These are phyloP conservation scores for Pleurotus platypus DNA, from an alignment of 768 basidiomycete genomes.

Conservation along the genomic window DNA sequence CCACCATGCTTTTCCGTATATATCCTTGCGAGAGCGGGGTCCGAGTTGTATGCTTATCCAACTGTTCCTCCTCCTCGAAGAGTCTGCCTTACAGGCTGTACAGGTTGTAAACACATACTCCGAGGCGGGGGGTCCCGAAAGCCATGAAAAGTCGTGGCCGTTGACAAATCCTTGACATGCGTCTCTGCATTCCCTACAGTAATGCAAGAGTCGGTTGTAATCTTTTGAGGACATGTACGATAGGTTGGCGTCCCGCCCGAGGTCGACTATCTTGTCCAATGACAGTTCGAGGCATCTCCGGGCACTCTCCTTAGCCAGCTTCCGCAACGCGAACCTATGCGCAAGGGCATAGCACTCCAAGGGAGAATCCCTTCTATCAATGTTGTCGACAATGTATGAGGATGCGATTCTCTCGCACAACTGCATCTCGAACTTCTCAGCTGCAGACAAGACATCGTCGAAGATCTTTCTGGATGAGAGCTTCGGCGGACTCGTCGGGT, in stretches of 20 bases:
- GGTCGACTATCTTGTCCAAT: background rate
- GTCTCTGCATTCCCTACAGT: background rate
- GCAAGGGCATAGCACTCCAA: background rate
- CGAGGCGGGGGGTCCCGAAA: background rate
- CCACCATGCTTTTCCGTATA: too few species aligned
- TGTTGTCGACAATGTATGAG: too few species aligned
- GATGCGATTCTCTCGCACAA: background rate
- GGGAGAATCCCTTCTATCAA: background rate
- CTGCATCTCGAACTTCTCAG: background rate
- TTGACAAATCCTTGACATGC: background rate
- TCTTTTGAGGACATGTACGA: background rate
- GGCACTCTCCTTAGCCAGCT: background rate
- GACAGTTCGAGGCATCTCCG: background rate
- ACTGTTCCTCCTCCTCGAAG: too few species aligned
- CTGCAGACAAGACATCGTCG: background rate
- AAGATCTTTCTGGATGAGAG: background rate
- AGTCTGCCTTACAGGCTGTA: too few species aligned
- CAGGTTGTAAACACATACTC: too few species aligned
- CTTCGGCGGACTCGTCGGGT: background rate
- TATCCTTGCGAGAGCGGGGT: too few species aligned
- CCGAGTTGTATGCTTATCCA: too few species aligned
- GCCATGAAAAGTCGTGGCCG: background rate
- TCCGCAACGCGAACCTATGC: background rate
- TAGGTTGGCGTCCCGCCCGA: background rate
- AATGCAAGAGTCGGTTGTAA: background rate